Conservation (phyloP, 768 basidiomycete genomes). For the Steccherinum ochraceum region DNA sequence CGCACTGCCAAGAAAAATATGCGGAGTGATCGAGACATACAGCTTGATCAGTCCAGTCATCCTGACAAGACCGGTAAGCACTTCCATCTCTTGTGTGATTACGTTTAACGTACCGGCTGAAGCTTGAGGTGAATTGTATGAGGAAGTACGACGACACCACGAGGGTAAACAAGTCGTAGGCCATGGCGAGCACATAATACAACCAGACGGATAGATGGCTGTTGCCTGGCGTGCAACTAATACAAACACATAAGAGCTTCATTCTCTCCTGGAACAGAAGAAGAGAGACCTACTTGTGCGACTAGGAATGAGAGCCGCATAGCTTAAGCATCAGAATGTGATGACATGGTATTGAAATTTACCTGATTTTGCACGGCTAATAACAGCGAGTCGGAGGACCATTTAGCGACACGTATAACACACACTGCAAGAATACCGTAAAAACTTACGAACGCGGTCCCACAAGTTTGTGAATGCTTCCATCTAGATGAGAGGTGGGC, state of each 20-base stretch:
- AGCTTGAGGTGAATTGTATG: conserved; percentile 33
- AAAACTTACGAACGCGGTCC: conserved; percentile 40
- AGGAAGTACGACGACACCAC: conserved; percentile 43
- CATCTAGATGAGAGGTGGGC: conserved; percentile 24
- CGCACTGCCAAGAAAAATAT: background rate
- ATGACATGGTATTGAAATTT: background rate
- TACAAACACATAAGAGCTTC: background rate
- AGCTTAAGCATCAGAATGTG: background rate
- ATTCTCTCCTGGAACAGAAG: background rate
- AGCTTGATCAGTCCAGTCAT: conserved; percentile 9
- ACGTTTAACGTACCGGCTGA: conserved; percentile 22
- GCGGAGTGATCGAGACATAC: background rate
- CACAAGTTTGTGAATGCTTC: conserved; percentile 55
- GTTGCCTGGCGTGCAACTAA: conserved; percentile 42
- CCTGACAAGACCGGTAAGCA: conserved; percentile 19
- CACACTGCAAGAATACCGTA: conserved; percentile 2
- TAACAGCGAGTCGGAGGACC: conserved; percentile 6
- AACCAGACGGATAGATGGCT: conserved; percentile 39
- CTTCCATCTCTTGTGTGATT: background rate
- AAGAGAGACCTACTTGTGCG: background rate
- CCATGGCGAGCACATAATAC: conserved; percentile 48
- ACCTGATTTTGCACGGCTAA: background rate
- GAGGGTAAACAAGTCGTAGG: conserved; percentile 47
- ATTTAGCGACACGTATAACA: background rate
- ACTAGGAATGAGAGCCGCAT: background rate